Base-by-base conservation (phyloP, 108 stramenopile genomes). In the Cyclotella sp. region DNA sequence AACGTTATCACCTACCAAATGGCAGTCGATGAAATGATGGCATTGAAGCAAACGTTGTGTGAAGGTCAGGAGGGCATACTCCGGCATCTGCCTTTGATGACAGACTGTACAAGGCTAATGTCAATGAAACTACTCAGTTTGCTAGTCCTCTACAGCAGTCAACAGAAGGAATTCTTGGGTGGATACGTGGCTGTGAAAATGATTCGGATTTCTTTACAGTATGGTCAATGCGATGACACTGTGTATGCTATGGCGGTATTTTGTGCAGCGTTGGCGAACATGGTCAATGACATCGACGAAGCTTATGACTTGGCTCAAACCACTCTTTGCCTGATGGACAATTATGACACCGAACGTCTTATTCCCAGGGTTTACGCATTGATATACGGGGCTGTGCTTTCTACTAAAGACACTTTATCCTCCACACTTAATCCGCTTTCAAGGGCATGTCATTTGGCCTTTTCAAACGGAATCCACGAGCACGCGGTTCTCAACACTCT, bases 151-250 rank as follows among this genome's bases (percentile, higher is more conserved):
- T 73, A 73, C 51, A 63, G 62, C 49, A 63, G 21, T 27, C 49
- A 61, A 15, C 73, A 73, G 40, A 39, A 46, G 28, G 43, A 47
- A 6, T 63, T 63, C 40, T 30, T 73, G 73, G 24, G 58, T 18
- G 73, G 73, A 22, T 73, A 54, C 39, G 42, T 73, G 10, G 51
- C 73, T 1, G 46, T 46, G 29, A 60, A 34, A 73, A 73, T 73
- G 73, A 63, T 73, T 24, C 49, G 62, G 18, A 73, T 73, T 22
- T 73, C 73, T 42, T 53, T 73, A n/a, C 51, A 73, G 34, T 19
- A 73, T 53, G 73, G 73, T 21, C 73, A 73, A 34, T 73, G 73
- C 21, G 73, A 73, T 40, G 73, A 73, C 34, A 73, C 73, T 18
- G 73, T 63, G 6, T 73, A 51, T 63, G 73, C 73, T 9, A 21